These are phyloP conservation scores for Micractinium sp. DNA, from an alignment of 139 green algal genomes.

Conservation along the genomic window DNA sequence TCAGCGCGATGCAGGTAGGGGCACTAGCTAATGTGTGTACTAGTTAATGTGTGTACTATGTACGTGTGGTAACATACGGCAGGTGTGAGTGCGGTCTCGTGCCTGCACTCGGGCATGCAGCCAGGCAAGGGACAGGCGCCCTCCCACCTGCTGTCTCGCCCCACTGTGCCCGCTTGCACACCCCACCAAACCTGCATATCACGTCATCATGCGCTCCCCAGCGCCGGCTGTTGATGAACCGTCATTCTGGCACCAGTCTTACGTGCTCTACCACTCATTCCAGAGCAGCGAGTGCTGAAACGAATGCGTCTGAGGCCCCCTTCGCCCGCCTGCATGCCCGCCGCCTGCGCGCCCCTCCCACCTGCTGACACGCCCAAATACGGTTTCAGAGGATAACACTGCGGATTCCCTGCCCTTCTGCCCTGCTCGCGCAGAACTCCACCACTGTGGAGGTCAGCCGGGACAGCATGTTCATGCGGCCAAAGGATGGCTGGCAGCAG, in stretches of 20 bases:
- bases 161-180: too few relatives aligned
- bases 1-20: constrained; percentile 61
- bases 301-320: not conserved
- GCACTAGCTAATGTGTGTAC: too few relatives aligned
- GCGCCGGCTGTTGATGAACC: not conserved
- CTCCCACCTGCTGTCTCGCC: too few relatives aligned
- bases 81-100: constrained; percentile 23
- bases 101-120: not conserved
- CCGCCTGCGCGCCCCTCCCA: not conserved
- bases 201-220: too few relatives aligned
- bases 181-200: not conserved
- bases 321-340: not conserved
- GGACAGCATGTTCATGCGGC: constrained; percentile 64
- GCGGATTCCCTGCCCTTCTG: not conserved
- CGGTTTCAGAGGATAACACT: too few relatives aligned
- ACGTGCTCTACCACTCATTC: constrained; percentile 21
- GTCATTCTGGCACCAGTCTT: constrained; percentile 28
- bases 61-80: too few relatives aligned
- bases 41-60: too few relatives aligned
- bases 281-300: not conserved
- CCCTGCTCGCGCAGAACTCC: constrained; percentile 29
- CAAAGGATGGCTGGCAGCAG: constrained; percentile 55
- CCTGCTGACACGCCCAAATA: too few relatives aligned
- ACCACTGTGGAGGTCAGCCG: constrained; percentile 61
- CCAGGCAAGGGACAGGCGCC: too few relatives aligned